phyloP scores from a whole-genome alignment of 2,329 filamentous ascomycete species.

The Aotearoamyces nothofagi region DNA sequence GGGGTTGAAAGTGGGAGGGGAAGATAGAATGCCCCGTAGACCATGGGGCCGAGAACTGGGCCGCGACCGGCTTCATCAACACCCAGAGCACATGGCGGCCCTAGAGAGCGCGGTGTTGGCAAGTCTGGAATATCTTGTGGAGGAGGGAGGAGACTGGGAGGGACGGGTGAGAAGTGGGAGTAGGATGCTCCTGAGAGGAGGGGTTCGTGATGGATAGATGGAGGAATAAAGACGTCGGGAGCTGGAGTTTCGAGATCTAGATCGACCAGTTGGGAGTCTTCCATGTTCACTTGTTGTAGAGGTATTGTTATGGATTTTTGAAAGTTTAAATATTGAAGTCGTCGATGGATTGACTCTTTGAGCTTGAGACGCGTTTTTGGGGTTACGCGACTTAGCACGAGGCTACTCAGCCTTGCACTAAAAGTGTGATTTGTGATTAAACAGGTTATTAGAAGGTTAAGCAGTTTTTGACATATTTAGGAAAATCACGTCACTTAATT shows the following conservation, averaged over 20 bases:
- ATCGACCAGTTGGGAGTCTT: constrained; percentile 18
- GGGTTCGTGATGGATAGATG: constrained; percentile 42
- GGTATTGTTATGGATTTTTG: no score
- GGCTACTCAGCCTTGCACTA: no score
- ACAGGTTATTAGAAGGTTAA: no score
- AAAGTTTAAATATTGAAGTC: no score
- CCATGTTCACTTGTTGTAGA: no score
- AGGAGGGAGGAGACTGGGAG: constrained; percentile 35
- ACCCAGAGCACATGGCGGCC: constrained; percentile 59
- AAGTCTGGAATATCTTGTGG: constrained; percentile 13
- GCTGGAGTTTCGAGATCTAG: constrained; percentile 20
- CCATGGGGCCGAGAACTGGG: constrained; percentile 76
- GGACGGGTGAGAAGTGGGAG: constrained; percentile 56
- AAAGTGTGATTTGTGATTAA: no score
- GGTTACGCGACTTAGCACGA: no score
- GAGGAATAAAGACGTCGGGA: constrained; percentile 41
- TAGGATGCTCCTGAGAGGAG: constrained; percentile 54
- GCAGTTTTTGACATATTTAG: no score
- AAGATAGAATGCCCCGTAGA: constrained; percentile 59
- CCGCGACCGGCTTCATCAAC: constrained; percentile 91
- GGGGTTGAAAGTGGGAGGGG: constrained; percentile 56
- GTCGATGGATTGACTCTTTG: no score
- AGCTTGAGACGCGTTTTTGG: no score
- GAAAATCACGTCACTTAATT: no score
- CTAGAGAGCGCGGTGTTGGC: constrained; percentile 19